Conservation (phyloP, 176 grass and related monocot genomes). For the Dendrocalamus sinicus region DNA sequence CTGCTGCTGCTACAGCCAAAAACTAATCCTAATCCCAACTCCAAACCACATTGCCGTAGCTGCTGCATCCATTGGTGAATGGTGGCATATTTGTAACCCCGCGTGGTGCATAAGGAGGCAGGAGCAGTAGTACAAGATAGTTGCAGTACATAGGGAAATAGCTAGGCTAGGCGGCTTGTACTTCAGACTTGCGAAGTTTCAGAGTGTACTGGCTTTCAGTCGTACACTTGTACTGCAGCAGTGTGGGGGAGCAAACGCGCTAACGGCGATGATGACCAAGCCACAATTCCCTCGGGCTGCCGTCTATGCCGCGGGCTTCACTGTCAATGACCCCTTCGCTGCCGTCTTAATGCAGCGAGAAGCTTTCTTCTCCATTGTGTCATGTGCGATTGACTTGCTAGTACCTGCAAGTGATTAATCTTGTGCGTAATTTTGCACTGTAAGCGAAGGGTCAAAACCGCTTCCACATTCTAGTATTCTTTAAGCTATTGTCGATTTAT, state of each 20-base stretch:
- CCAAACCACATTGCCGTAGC: constrained; percentile 2
- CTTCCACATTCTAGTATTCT: background rate
- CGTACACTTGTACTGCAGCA: constrained; percentile 55
- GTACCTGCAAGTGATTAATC: background rate
- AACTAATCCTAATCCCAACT: background rate
- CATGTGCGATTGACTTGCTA: background rate
- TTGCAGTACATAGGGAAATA: constrained; percentile 48
- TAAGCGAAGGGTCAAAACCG: background rate
- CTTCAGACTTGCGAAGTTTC: background rate
- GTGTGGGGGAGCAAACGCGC: background rate
- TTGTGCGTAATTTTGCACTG: background rate
- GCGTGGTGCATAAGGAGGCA: background rate
- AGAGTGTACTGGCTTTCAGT: constrained; percentile 30
- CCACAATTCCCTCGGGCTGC: background rate
- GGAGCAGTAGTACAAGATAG: constrained; percentile 32
- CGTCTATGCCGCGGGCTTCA: constrained; percentile 27
- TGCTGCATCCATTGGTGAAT: background rate
- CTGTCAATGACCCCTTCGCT: background rate
- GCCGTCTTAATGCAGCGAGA: background rate
- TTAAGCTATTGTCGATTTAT: background rate
- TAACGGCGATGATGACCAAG: constrained; percentile 8
- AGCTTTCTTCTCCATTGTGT: background rate
- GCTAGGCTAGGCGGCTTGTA: constrained; percentile 4
- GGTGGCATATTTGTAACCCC: constrained; percentile 46
- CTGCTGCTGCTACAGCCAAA: constrained; percentile 55